Percentiles rank a stretch among this genome's conserved stretches.
These are phyloP conservation scores for Pyrenula massariospora DNA, from an alignment of 495 filamentous ascomycete genomes.

Conservation along the genomic window DNA sequence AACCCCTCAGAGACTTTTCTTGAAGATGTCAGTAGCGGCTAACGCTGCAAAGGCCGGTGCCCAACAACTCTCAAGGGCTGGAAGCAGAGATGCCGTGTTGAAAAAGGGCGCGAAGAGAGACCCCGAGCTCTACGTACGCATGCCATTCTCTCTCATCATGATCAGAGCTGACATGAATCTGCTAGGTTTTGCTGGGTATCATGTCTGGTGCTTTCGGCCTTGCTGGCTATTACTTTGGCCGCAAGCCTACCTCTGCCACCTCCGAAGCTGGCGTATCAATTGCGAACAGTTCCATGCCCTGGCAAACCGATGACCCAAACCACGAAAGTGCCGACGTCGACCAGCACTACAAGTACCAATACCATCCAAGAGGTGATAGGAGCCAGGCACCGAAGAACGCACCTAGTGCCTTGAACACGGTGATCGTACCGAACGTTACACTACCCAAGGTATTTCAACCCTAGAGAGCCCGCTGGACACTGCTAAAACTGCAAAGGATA, in stretches of 20 bases:
- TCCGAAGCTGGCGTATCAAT: constrained; percentile 72
- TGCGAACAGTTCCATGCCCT: constrained; percentile 69
- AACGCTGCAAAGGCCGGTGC: constrained; percentile 7
- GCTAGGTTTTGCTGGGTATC: constrained; percentile 75
- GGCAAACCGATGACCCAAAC: constrained; percentile 54
- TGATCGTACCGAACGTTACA: constrained; percentile 85
- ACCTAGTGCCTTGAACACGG: constrained; percentile 85
- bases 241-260: constrained; percentile 71
- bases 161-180: neutral
- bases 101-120: constrained; percentile 60
- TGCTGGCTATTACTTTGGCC: constrained; percentile 72
- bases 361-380: constrained; percentile 81
- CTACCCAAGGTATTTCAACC: constrained; percentile 92
- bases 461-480: too few relatives aligned
- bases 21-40: constrained; percentile 22
- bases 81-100: constrained; percentile 43
- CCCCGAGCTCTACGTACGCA: constrained; percentile 69
- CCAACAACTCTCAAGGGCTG: constrained; percentile 13
- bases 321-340: constrained; percentile 26
- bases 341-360: constrained; percentile 70
- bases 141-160: constrained; percentile 6
- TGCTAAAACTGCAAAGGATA: too few relatives aligned
- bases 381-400: constrained; percentile 70
- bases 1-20: too few relatives aligned
- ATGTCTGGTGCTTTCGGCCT: constrained; percentile 83